phyloP scores from a whole-genome alignment of 179 eudicot genomes.

The Nepenthes alata region DNA sequence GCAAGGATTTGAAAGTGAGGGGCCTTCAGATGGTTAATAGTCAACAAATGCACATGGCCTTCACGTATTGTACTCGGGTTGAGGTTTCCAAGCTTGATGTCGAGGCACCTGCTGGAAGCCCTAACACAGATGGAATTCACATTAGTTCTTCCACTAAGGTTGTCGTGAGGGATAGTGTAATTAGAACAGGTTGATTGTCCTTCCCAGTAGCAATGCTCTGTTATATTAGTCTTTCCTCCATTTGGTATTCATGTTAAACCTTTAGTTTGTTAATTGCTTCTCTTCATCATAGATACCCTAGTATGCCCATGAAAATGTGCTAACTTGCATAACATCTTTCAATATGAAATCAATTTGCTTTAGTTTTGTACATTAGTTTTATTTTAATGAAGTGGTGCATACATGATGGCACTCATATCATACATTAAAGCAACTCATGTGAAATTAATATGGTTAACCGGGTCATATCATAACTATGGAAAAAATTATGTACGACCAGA shows the following conservation, averaged over 20 bases:
- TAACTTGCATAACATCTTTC: not conserved
- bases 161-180: conserved; percentile 32
- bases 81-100: conserved; percentile 32
- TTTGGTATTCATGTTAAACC: too few species aligned
- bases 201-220: not conserved
- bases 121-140: conserved; percentile 94
- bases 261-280: too few species aligned
- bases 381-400: too few species aligned
- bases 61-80: conserved; percentile 43
- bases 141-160: conserved; percentile 63
- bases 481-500: too few species aligned
- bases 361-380: too few species aligned
- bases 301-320: not conserved
- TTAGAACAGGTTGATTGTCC: conserved; percentile 53
- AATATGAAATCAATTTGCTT: too few species aligned
- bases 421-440: too few species aligned
- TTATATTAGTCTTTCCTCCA: too few species aligned
- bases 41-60: conserved; percentile 74
- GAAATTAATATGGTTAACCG: too few species aligned
- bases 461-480: too few species aligned
- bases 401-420: too few species aligned
- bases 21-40: conserved; percentile 44
- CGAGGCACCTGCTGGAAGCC: conserved; percentile 65
- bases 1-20: conserved; percentile 50
- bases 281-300: too few species aligned